Evolutionary conservation across 257 asterid genomes (phyloP).

Genomic region (Primulina eburnea): DNA sequence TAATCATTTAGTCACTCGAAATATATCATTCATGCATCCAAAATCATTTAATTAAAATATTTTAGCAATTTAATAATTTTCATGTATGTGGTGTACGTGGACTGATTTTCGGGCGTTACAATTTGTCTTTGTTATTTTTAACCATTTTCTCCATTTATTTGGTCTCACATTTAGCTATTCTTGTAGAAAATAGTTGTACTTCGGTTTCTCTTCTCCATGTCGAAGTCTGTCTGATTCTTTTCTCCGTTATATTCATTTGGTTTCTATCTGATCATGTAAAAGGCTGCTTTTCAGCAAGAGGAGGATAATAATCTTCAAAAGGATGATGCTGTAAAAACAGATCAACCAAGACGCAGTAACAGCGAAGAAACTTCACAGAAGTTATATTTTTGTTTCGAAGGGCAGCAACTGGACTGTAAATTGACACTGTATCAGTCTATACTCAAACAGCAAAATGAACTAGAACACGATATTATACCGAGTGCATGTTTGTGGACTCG

Average conservation of each 20-base stretch:
- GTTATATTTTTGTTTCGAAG: constrained; percentile 63
- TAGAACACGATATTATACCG: constrained; percentile 38
- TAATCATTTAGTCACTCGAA: too few species aligned
- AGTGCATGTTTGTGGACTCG: constrained; percentile 66
- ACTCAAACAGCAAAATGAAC: constrained; percentile 46
- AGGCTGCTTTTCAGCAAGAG: constrained; percentile 49
- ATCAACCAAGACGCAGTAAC: constrained; percentile 33
- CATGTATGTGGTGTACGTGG: too few species aligned
- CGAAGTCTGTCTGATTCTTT: background rate
- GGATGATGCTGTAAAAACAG: constrained; percentile 24
- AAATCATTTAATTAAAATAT: too few species aligned
- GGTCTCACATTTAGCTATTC: background rate
- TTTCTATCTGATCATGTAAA: constrained; percentile 18
- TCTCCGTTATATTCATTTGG: constrained; percentile 2
- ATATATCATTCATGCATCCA: too few species aligned
- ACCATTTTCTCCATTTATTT: background rate
- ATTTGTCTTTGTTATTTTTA: background rate
- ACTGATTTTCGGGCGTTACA: too few species aligned
- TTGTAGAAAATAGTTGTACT: background rate
- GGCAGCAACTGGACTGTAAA: constrained; percentile 49
- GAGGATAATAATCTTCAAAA: constrained; percentile 34
- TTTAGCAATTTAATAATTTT: too few species aligned
- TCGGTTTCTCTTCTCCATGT: constrained; percentile 5
- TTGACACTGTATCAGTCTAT: constrained; percentile 75
- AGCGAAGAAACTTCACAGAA: constrained; percentile 43